Evolutionary conservation across 1,139 yeast species (phyloP).

Genomic region (Magnusiomyces ingens): DNA sequence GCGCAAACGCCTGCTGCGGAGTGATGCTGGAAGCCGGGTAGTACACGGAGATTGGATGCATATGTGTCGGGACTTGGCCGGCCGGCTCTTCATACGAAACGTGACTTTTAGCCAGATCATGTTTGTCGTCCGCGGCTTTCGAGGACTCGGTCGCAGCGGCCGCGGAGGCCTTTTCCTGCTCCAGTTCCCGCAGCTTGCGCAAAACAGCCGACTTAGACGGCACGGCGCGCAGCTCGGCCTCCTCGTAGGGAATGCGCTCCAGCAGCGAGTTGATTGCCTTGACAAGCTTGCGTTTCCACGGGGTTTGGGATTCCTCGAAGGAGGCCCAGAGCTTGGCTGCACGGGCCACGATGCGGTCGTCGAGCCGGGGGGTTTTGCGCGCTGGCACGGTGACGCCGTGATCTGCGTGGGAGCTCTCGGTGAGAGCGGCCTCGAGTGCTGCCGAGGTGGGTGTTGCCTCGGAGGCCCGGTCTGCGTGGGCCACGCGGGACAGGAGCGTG

Average conservation of each 20-base stretch:
- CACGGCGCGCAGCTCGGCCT: constrained; percentile 43
- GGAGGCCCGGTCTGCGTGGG: not conserved
- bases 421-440: not conserved
- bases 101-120: constrained; percentile 10
- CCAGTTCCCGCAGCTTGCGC: constrained; percentile 17
- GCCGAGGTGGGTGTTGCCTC: constrained; percentile 1
- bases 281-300: constrained; percentile 41
- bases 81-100: constrained; percentile 17
- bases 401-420: not conserved
- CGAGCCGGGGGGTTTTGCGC: constrained; percentile 29
- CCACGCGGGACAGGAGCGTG: no score
- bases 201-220: constrained; percentile 36
- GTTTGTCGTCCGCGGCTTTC: constrained; percentile 11
- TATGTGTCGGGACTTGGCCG: constrained; percentile 12
- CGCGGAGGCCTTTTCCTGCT: constrained; percentile 7
- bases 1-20: constrained; percentile 20
- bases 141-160: constrained; percentile 2
- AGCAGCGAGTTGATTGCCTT: constrained; percentile 36
- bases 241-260: constrained; percentile 46
- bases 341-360: constrained; percentile 40
- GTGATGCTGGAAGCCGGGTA: constrained; percentile 25
- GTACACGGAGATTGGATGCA: constrained; percentile 23
- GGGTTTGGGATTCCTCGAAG: constrained; percentile 38
- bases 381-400: constrained; percentile 18
- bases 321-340: constrained; percentile 45